A percentile compares a stretch with the other conserved stretches of the same genome.
Evolutionary conservation across 805 yeast species (phyloP).

Genomic region (Lipomyces chichibuensis): DNA sequence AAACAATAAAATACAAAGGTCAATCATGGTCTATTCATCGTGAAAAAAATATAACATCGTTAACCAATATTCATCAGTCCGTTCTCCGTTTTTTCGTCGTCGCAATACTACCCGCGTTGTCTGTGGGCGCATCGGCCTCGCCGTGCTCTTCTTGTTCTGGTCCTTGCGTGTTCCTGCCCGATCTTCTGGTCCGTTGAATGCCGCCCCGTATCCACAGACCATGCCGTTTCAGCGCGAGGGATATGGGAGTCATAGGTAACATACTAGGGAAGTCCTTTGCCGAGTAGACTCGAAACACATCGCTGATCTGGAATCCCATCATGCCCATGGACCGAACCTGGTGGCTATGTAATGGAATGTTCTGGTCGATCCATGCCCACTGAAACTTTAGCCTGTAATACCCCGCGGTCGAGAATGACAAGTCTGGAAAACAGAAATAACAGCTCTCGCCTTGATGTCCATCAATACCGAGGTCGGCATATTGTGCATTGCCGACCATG

Average conservation of each 20-base stretch:
- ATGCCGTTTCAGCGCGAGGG: constrained; percentile 29
- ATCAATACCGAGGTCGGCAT: constrained; percentile 22
- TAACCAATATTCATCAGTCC: neutral
- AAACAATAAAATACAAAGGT: neutral
- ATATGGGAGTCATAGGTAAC: constrained; percentile 32
- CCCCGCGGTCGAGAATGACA: constrained; percentile 45
- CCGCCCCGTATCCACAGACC: constrained; percentile 35
- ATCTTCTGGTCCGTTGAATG: constrained; percentile 25
- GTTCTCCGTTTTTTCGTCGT: neutral
- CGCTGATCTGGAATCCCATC: constrained; percentile 36
- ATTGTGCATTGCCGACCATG: constrained; percentile 31
- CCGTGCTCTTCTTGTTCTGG: neutral
- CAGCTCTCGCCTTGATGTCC: constrained; percentile 28
- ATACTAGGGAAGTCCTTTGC: constrained; percentile 46
- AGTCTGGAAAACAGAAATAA: constrained; percentile 43
- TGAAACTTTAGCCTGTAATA: constrained; percentile 40
- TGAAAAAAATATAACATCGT: neutral
- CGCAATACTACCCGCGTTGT: neutral
- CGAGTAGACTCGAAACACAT: constrained; percentile 42
- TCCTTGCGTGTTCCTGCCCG: neutral
- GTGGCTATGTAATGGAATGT: constrained; percentile 22
- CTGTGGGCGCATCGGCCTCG: neutral
- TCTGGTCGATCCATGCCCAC: constrained; percentile 40
- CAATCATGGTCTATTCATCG: too few relatives aligned
- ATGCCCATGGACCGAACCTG: constrained; percentile 30